Conservation (phyloP, 345 rosid genomes). For the Eutrema heterophyllum region DNA sequence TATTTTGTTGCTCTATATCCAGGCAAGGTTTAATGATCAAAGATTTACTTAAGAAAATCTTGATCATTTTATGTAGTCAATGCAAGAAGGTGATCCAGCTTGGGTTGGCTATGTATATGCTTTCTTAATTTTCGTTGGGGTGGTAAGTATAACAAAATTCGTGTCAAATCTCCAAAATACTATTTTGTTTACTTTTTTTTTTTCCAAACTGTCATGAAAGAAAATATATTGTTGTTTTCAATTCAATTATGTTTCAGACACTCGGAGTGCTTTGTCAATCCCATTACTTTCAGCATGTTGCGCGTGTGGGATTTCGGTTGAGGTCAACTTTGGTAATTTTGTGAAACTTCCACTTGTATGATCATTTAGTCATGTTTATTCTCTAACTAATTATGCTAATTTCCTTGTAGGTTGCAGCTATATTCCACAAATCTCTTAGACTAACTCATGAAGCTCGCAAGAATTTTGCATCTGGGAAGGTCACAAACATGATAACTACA, state of each 20-base stretch:
- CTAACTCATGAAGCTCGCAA: conserved; percentile 81
- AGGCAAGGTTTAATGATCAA: background rate
- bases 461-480: conserved; percentile 81
- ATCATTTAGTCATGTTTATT: conserved; percentile 10
- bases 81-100: conserved; percentile 89
- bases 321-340: conserved; percentile 80
- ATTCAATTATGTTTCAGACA: conserved; percentile 43
- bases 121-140: conserved; percentile 72
- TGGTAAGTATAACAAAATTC: conserved; percentile 44
- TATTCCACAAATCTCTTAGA: conserved; percentile 79
- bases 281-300: conserved; percentile 76
- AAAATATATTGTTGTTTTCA: background rate
- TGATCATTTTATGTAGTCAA: conserved; percentile 51
- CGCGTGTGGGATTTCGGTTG: conserved; percentile 81
- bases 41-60: background rate
- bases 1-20: background rate
- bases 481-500: conserved; percentile 93
- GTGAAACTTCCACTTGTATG: background rate
- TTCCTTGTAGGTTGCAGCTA: conserved; percentile 70
- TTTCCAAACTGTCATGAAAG: background rate
- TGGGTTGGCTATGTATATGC: conserved; percentile 87
- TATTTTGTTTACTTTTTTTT: background rate
- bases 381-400: conserved; percentile 9
- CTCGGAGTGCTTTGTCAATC: conserved; percentile 73
- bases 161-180: background rate